A percentile compares a stretch with the other conserved stretches of the same genome.
phyloP scores from a whole-genome alignment of 2,329 filamentous ascomycete species.

The Pseudomassariella vexata region DNA sequence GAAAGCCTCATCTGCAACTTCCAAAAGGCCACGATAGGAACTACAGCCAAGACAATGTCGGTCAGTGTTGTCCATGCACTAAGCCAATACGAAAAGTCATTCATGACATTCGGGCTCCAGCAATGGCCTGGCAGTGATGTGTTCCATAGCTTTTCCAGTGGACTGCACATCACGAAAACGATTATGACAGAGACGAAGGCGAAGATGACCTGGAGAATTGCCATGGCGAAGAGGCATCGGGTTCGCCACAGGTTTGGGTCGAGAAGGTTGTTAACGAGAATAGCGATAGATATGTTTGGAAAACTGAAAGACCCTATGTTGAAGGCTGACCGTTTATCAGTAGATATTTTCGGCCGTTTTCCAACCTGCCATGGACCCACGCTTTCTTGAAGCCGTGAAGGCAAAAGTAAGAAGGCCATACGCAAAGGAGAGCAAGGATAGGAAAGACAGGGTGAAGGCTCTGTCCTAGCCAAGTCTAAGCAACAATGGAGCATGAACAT shows the following conservation, averaged over 20 bases:
- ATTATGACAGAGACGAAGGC: slow-evolving; percentile 18
- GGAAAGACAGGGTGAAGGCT: too few species aligned
- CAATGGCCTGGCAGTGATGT: slow-evolving; percentile 12
- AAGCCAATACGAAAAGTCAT: slow-evolving; percentile 19
- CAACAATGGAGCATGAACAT: background rate
- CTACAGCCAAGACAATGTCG: slow-evolving; percentile 19
- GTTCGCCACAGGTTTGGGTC: slow-evolving; percentile 16
- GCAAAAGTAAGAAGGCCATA: too few species aligned
- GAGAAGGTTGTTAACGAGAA: slow-evolving; percentile 18
- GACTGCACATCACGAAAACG: slow-evolving; percentile 19
- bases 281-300: slow-evolving; percentile 22
- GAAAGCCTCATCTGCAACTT: slow-evolving; percentile 18
- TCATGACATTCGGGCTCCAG: slow-evolving; percentile 16
- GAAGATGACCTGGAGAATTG: slow-evolving; percentile 16
- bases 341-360: background rate
- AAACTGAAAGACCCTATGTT: slow-evolving; percentile 23
- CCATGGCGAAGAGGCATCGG: slow-evolving; percentile 14
- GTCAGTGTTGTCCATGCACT: slow-evolving; percentile 20
- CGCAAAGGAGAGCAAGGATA: too few species aligned
- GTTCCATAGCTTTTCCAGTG: slow-evolving; percentile 16
- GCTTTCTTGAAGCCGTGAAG: too few species aligned
- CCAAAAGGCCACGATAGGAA: slow-evolving; percentile 19
- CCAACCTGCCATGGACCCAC: too few species aligned
- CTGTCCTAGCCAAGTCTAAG: background rate
- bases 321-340: slow-evolving; percentile 10